These are phyloP conservation scores for Patellifolia procumbens DNA, from an alignment of 179 eudicot species.

Conservation along the genomic window DNA sequence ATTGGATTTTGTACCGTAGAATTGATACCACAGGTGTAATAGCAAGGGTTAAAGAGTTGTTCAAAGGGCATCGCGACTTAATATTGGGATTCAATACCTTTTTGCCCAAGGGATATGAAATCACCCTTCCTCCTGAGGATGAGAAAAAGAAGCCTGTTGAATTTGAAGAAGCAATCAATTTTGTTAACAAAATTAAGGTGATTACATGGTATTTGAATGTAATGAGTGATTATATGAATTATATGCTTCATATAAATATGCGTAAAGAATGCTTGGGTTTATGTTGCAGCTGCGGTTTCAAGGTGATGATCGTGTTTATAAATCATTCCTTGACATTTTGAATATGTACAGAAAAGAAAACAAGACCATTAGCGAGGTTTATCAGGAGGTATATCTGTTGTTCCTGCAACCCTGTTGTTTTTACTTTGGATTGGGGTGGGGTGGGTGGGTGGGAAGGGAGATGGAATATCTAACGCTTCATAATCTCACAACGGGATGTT, in stretches of 20 bases:
- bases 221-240: constrained; percentile 1
- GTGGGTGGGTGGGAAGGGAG: neutral
- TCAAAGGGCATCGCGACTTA: constrained; percentile 83
- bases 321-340: constrained; percentile 90
- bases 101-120: constrained; percentile 92
- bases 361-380: constrained; percentile 78
- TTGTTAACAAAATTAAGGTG: constrained; percentile 95
- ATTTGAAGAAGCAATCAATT: constrained; percentile 86
- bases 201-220: constrained; percentile 1
- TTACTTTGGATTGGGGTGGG: neutral
- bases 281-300: constrained; percentile 74
- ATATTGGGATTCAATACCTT: constrained; percentile 93
- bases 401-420: neutral
- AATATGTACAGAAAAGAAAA: constrained; percentile 83
- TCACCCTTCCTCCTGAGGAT: constrained; percentile 63
- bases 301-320: constrained; percentile 79
- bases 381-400: constrained; percentile 61
- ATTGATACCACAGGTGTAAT: constrained; percentile 86
- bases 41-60: constrained; percentile 81
- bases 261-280: constrained; percentile 10
- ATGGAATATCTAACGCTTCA: neutral
- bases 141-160: constrained; percentile 81
- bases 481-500: neutral
- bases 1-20: constrained; percentile 40
- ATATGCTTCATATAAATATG: constrained; percentile 9